Evolutionary conservation across 2,329 filamentous ascomycete genomes (phyloP).

Genomic region (Aspergillus sp.): DNA sequence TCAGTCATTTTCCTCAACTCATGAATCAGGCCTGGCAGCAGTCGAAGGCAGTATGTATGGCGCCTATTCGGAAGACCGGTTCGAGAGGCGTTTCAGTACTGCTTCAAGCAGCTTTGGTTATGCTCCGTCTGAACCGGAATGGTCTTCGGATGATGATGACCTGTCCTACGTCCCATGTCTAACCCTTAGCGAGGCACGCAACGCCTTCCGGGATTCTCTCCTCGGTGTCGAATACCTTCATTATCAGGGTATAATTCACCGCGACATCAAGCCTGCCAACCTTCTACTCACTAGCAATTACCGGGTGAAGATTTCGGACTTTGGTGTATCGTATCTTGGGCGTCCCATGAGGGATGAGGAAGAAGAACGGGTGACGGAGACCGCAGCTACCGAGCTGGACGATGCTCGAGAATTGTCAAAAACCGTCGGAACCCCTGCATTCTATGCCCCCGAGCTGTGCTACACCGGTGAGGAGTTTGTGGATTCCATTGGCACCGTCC

Average conservation of each 20-base stretch:
- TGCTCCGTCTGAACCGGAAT: constrained; percentile 40
- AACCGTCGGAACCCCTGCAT: constrained; percentile 94
- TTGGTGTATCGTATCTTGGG: constrained; percentile 96
- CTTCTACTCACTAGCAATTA: constrained; percentile 80
- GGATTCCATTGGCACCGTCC: constrained; percentile 51
- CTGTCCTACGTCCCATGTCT: constrained; percentile 92
- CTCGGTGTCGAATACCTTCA: constrained; percentile 90
- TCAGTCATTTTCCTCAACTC: constrained; percentile 46
- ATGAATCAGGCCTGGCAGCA: constrained; percentile 41
- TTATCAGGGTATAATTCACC: constrained; percentile 78
- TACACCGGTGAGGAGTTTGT: constrained; percentile 69
- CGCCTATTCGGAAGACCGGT: constrained; percentile 58
- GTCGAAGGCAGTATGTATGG: constrained; percentile 77
- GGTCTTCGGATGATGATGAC: constrained; percentile 63
- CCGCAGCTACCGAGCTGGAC: constrained; percentile 80
- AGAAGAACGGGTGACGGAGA: constrained; percentile 71
- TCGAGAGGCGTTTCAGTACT: constrained; percentile 72
- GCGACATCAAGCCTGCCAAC: constrained; percentile 86
- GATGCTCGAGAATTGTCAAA: constrained; percentile 96
- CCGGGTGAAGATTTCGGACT: constrained; percentile 95
- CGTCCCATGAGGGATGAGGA: constrained; percentile 80
- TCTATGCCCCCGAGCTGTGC: constrained; percentile 95
- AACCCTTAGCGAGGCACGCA: constrained; percentile 75
- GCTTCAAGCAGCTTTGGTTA: constrained; percentile 59
- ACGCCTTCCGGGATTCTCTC: constrained; percentile 86